Conservation (phyloP, 2,329 filamentous ascomycete genomes). For the Xylaria sp. region DNA sequence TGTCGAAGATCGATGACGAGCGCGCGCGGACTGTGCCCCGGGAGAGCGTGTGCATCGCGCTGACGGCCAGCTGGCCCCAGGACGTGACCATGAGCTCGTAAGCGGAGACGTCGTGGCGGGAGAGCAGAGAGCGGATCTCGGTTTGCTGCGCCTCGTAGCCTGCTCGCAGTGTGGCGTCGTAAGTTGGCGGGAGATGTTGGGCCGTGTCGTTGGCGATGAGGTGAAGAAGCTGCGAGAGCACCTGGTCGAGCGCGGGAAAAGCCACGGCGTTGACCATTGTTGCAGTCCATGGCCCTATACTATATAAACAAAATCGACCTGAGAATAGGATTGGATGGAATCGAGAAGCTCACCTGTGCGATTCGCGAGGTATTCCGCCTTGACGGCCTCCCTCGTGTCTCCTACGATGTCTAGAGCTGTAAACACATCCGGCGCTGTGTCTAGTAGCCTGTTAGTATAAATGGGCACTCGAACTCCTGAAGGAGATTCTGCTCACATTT, state of each 20-base stretch:
- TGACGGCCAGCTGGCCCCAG: constrained; percentile 49
- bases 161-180: constrained; percentile 43
- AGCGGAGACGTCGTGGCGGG: constrained; percentile 41
- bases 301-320: constrained; percentile 25
- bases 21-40: constrained; percentile 56
- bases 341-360: constrained; percentile 40
- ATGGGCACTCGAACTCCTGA: neutral
- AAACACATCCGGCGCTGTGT: constrained; percentile 43
- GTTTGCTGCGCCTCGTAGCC: constrained; percentile 44
- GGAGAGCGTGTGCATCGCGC: constrained; percentile 56
- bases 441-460: constrained; percentile 31
- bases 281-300: constrained; percentile 45
- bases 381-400: constrained; percentile 37
- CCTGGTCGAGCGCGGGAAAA: constrained; percentile 43
- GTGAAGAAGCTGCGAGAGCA: constrained; percentile 36
- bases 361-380: constrained; percentile 43
- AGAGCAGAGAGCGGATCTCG: constrained; percentile 42
- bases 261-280: constrained; percentile 49
- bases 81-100: constrained; percentile 50
- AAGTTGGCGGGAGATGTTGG: constrained; percentile 40
- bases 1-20: constrained; percentile 51
- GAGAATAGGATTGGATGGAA: neutral
- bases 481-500: constrained; percentile 34
- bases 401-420: constrained; percentile 45
- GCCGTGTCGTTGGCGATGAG: constrained; percentile 28